Evolutionary conservation across 768 basidiomycete species (phyloP), one percentile per base, ranked within the genome.

Genomic region (Mycena maculata): DNA sequence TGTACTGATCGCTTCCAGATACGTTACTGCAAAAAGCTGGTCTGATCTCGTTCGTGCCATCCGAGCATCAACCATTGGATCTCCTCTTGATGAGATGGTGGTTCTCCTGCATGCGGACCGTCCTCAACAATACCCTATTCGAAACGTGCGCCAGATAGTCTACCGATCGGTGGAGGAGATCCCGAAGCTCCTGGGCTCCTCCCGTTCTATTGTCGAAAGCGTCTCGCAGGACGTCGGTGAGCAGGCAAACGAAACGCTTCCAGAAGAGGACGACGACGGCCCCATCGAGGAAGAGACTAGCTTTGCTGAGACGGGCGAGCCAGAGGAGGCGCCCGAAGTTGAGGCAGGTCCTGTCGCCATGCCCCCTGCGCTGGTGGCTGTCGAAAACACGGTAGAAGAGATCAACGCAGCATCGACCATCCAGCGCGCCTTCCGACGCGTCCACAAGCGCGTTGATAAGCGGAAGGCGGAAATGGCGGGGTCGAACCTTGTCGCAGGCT

Each of bases 141-240:
- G 28, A 49, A 54, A 73, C 15, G 73, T 82, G 15, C 76, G 76
- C 10, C 70, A 76, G 13, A 73, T 83, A 30, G 50, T 77, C 5
- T 84, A 74, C 71, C 52, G 69, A 18, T 60, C 70, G 3, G 60
- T 72, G 4, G 75, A 72, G 3, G 78, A 82, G 7, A 74, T 84
- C 15, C 77, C 76, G 0, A 48, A 49, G 15, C 56, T 82, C 23
- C 56, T 83, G 9, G 67, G 70, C 12, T 27, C 52, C 22, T 56
- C 64, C n/a, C 54, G 58, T 15, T 44, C 39, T 13, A 11, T 54
- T 1, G 47, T 52, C 44, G 58, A 71, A 16, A 52, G n/a, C 30
- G 45, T 20, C 11, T 36, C 55, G 3, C 31, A 36, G 36, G 49
- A 47, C 31, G 47, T 50, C 36, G 53, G 60, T 18, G 49, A 25